Conservation (phyloP, 2,329 filamentous ascomycete genomes). For the Chrysoporthe puriensis region DNA sequence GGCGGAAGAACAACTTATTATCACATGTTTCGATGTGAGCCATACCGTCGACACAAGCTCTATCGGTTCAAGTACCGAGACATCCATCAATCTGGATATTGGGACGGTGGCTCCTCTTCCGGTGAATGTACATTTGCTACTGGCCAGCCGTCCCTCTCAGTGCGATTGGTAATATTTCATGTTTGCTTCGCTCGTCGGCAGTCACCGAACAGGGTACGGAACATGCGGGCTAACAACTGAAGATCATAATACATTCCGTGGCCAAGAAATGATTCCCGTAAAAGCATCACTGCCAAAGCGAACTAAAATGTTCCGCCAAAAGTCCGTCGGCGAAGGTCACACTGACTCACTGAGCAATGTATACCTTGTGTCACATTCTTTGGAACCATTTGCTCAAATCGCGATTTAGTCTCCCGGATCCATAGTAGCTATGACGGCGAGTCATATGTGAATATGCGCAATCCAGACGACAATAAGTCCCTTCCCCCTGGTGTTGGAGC, state of each 20-base stretch:
- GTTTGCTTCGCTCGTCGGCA: neutral
- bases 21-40: neutral
- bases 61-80: neutral
- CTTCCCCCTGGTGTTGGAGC: neutral
- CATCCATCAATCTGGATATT: neutral
- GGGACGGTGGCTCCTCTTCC: neutral
- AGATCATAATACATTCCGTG: neutral
- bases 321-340: neutral
- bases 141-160: neutral
- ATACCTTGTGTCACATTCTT: neutral
- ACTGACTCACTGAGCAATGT: neutral
- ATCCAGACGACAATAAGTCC: neutral
- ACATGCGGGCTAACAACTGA: neutral
- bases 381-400: neutral
- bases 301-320: slow-evolving; percentile 6
- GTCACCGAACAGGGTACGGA: neutral
- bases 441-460: neutral
- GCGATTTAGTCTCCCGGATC: too few species aligned
- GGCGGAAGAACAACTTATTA: neutral
- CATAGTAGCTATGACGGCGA: neutral
- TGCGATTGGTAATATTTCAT: neutral
- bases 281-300: neutral
- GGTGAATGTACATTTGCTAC: neutral
- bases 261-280: neutral
- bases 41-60: neutral